phyloP scores from a whole-genome alignment of 169 alveolate species.

The Plasmodium malariae region DNA sequence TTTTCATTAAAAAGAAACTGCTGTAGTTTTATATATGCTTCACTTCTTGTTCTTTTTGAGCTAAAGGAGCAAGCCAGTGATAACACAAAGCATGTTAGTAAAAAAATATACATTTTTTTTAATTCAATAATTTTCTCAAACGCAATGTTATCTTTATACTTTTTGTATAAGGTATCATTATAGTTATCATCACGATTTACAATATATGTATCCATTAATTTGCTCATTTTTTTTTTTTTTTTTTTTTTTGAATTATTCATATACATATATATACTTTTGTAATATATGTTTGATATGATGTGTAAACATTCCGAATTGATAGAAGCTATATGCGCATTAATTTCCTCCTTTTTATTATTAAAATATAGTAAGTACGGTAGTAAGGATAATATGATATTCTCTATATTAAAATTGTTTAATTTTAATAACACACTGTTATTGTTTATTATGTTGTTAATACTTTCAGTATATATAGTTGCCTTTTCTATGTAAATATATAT shows the following conservation, averaged over 20 bases:
- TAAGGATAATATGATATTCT: constrained; percentile 69
- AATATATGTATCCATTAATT: neutral
- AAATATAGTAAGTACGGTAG: constrained; percentile 67
- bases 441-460: constrained; percentile 74
- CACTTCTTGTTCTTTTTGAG: constrained; percentile 75
- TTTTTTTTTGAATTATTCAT: constrained; percentile 46
- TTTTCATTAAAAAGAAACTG: constrained; percentile 76
- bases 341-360: constrained; percentile 74
- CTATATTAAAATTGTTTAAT: constrained; percentile 74
- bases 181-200: neutral
- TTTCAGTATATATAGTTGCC: constrained; percentile 77
- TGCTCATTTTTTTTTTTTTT: neutral
- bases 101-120: constrained; percentile 69
- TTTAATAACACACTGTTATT: constrained; percentile 64
- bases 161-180: neutral
- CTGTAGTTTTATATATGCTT: constrained; percentile 72
- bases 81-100: constrained; percentile 69
- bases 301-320: constrained; percentile 76
- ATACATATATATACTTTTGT: constrained; percentile 75
- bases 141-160: neutral
- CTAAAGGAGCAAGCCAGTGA: constrained; percentile 75
- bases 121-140: constrained; percentile 59
- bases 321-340: constrained; percentile 75
- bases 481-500: constrained; percentile 74
- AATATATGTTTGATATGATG: constrained; percentile 75